Evolutionary conservation across 2,329 filamentous ascomycete genomes (phyloP).

Genomic region (Bipolaris cookei): DNA sequence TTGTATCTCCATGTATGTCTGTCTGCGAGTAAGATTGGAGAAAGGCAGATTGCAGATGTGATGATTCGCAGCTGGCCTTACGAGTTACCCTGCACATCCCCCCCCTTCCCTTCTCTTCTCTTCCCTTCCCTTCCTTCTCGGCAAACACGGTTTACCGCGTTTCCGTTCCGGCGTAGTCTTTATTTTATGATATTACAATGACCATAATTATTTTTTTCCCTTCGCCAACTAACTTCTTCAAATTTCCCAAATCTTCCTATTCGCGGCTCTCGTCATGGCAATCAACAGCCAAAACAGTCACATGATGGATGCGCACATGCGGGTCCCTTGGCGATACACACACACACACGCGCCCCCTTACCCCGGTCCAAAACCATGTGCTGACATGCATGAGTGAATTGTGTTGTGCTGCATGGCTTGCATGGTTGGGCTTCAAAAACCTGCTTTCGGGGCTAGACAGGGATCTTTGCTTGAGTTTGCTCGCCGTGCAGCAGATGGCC

Average conservation of each 20-base stretch:
- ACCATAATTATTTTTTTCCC: no score
- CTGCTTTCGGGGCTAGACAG: no score
- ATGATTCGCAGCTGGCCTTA: background rate
- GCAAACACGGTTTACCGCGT: background rate
- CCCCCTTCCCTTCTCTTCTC: no score
- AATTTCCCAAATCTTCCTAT: no score
- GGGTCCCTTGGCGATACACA: background rate
- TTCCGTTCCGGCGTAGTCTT: background rate
- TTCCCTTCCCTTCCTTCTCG: no score
- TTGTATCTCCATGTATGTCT: no score
- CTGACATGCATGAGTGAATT: conserved; percentile 12
- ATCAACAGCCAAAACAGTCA: no score
- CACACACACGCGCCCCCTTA: background rate
- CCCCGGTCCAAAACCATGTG: background rate
- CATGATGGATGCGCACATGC: conserved; percentile 7
- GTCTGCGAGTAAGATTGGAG: background rate
- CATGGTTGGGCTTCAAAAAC: conserved; percentile 16
- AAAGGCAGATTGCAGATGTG: background rate
- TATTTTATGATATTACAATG: no score
- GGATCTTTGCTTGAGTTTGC: conserved; percentile 1
- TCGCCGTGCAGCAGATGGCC: background rate
- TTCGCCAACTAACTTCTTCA: no score
- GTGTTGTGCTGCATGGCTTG: conserved; percentile 17
- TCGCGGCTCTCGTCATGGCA: no score
- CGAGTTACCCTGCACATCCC: background rate